A percentile compares a stretch with the other conserved stretches of the same genome.
phyloP scores from a whole-genome alignment of 1,284 basidiomycete species.

The Ganoderma leucocontextum region DNA sequence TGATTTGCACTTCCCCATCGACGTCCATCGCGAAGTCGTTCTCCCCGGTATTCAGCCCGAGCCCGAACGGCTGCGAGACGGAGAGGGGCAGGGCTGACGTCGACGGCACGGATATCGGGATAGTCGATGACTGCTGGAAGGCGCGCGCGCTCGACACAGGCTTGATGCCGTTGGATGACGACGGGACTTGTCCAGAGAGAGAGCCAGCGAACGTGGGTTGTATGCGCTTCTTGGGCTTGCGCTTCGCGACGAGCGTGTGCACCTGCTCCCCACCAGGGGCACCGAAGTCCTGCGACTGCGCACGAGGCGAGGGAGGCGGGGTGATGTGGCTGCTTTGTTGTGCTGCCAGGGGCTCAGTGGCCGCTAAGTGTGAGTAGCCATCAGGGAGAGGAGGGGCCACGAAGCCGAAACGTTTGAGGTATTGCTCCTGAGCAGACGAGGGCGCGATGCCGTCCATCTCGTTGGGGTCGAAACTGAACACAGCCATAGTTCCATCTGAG shows the following conservation, averaged over 20 bases:
- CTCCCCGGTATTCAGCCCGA: constrained; percentile 29
- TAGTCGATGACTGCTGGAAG: constrained; percentile 37
- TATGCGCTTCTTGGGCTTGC: constrained; percentile 69
- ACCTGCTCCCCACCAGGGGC: constrained; percentile 58
- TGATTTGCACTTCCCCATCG: constrained; percentile 63
- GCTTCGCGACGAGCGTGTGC: constrained; percentile 78
- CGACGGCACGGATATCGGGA: constrained; percentile 27
- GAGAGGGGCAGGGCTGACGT: constrained; percentile 27
- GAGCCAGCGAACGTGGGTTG: constrained; percentile 58
- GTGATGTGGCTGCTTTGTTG: constrained; percentile 48
- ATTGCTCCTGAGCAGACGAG: constrained; percentile 75
- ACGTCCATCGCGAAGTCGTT: constrained; percentile 41
- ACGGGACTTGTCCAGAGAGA: constrained; percentile 44
- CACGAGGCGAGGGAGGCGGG: constrained; percentile 56
- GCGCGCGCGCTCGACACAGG: constrained; percentile 29
- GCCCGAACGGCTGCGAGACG: constrained; percentile 31
- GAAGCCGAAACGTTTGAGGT: constrained; percentile 85
- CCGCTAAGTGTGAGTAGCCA: constrained; percentile 66
- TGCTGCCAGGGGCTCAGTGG: constrained; percentile 25
- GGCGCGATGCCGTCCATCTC: constrained; percentile 89
- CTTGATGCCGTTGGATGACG: constrained; percentile 43
- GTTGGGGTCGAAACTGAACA: constrained; percentile 81
- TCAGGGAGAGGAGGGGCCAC: constrained; percentile 66
- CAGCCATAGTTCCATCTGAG: constrained; percentile 93
- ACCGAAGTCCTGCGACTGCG: constrained; percentile 48